Evolutionary conservation across 2,329 filamentous ascomycete genomes (phyloP), one percentile per base, ranked within the genome.

Genomic region (Xylaria sp.): DNA sequence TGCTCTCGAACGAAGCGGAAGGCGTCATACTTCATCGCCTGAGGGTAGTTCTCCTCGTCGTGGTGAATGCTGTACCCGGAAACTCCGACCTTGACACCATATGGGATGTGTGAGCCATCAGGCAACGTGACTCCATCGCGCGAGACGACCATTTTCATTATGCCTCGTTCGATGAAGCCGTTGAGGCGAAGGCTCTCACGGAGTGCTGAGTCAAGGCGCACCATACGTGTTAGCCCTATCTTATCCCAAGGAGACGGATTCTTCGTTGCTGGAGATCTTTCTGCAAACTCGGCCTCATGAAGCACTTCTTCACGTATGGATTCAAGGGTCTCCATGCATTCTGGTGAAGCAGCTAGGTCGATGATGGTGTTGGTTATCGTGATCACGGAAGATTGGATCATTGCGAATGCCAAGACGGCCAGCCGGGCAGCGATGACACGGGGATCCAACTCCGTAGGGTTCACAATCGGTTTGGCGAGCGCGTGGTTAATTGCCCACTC

Each of bases 181-280:
- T 74, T 75, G 47, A 78, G 61, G 0, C 78, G 73, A 55, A 77
- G 69, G 34, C 71, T 75, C 66, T 80, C 78, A 56, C 74, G 74
- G 54, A 79, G 66, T 23, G 71, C 71, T n/a, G 73, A 76, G 66
- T 79, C 77, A 13, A 77, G 62, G 55, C 70, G 74, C 50, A 66
- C 61, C 71, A 76, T 73, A 35, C 72, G 69, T 2, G 70, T 67
- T 8, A 79, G 63, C 9, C 67, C 70, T 37, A 70, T 59, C 60
- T 76, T 78, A 16, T 70, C 71, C 73, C 74, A 63, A 16, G 34
- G 49, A 23, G 59, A 48, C 5, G 13, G 60, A 37, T 11, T 64
- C 65, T 8, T 51, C 23, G 3, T 35, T 7, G 10, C 23, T 4
- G 18, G 1, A 30, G 8, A 9, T 19, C 18, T 48, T 3, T 16